Conservation (phyloP, 2,329 filamentous ascomycete genomes). For the Teratosphaeria destructans region DNA sequence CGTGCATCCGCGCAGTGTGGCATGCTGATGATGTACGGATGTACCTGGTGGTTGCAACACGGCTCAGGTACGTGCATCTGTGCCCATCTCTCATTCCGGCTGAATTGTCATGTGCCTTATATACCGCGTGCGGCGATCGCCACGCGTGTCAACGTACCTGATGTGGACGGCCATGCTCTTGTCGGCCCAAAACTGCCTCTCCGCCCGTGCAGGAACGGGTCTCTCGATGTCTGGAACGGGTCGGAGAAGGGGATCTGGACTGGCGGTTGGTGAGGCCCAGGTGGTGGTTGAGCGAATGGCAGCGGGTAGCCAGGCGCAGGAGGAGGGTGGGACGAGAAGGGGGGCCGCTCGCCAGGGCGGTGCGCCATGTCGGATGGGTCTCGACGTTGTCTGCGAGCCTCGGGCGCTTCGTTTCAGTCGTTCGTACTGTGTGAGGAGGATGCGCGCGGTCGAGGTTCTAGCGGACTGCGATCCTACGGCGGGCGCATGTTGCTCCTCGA, state of each 20-base stretch:
- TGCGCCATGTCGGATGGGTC: constrained; percentile 18
- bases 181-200: constrained; percentile 31
- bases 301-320: constrained; percentile 27
- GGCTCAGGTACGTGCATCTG: neutral
- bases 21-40: neutral
- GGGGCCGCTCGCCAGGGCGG: constrained; percentile 25
- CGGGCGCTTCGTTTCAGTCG: neutral
- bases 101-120: neutral
- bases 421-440: neutral
- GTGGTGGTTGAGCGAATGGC: constrained; percentile 19
- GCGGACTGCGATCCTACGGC: neutral
- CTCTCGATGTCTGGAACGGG: constrained; percentile 34
- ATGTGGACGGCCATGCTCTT: constrained; percentile 21
- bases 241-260: constrained; percentile 38
- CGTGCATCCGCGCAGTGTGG: neutral
- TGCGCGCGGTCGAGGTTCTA: neutral
- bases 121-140: neutral
- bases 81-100: neutral
- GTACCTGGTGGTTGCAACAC: neutral
- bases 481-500: constrained; percentile 1
- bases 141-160: constrained; percentile 14
- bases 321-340: constrained; percentile 8
- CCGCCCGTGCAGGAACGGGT: constrained; percentile 36
- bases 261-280: constrained; percentile 26
- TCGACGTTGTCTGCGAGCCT: neutral